Evolutionary conservation across 2,329 filamentous ascomycete genomes (phyloP).

Genomic region (Emergomyces pasteurianus): DNA sequence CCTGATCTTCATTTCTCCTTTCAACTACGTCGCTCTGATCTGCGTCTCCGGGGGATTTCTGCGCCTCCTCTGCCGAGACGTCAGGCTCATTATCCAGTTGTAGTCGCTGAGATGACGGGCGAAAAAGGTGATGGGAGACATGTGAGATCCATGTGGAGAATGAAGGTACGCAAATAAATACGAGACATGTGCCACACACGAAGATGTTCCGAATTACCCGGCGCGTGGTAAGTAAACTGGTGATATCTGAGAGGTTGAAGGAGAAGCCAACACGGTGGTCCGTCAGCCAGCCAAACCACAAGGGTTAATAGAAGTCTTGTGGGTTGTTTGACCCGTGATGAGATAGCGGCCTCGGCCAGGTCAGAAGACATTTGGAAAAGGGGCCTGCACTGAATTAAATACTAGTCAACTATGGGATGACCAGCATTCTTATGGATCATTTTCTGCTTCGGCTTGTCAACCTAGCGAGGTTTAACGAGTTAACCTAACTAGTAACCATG

Average conservation of each 20-base stretch:
- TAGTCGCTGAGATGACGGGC: neutral
- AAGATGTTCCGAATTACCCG: too few species aligned
- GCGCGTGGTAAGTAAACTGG: neutral
- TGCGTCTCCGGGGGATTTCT: too few species aligned
- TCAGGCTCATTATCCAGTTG: neutral
- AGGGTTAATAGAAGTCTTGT: neutral
- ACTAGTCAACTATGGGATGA: neutral
- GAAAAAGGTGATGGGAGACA: neutral
- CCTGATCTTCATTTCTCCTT: too few species aligned
- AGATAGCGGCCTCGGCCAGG: neutral
- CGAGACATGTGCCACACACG: neutral
- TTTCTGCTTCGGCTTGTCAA: too few species aligned
- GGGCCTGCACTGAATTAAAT: neutral
- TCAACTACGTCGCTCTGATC: too few species aligned
- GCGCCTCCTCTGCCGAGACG: too few species aligned
- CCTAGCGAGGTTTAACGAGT: too few species aligned
- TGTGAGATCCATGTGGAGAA: neutral
- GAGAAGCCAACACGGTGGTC: neutral
- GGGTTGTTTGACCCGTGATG: neutral
- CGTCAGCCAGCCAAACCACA: neutral
- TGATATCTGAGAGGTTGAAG: neutral
- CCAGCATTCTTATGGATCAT: too few species aligned
- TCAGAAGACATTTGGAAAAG: neutral
- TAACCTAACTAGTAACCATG: too few species aligned
- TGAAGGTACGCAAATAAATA: neutral